Base-by-base conservation (phyloP, 352 stramenopile genomes). In the Aphanomyces euteiches region DNA sequence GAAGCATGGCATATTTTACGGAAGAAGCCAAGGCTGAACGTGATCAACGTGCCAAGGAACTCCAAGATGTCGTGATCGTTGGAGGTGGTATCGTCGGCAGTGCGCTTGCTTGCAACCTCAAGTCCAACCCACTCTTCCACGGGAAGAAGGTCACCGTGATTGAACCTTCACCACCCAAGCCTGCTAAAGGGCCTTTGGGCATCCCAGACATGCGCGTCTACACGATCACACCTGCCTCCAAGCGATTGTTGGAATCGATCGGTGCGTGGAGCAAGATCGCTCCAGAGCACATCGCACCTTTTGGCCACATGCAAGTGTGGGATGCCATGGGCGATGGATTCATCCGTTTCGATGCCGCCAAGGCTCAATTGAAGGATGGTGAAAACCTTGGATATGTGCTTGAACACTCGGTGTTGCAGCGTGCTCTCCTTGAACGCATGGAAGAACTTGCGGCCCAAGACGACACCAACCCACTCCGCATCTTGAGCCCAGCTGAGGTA, bases 221-320 rank as follows among this genome's bases (percentile, higher is more conserved):
- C 77, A 92, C 91, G 15, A 90, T 97, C 75, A 95, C 91, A 37
- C 91, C 90, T 0, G 78, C 85, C 47, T 96, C 88, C 61, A 81
- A 91, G 69, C 71, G 75, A 68, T 74, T 97, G 21, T 79, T 97
- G 37, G 78, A 96, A 71, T 77, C 64, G 67, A 70, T 80, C 8
- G 73, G 88, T 61, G 90, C 88, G 39, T 97, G 91, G 91, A 73
- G 82, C 70, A 82, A 89, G 71, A 84, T 96, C 39, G 74, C 73
- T 5, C 71, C 66, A 47, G 50, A 61, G 10, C 81, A 95, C 67
- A 84, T 78, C 58, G 77, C 88, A 47, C 74, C 80, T 37, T 97
- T 96, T 76, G 78, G 81, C 47, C 79, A 92, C 78, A 97, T 97
- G 90, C 90, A 97, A 75, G 90, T 90, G 7, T 95, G 90, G 89